Conservation (phyloP, 208 protist genomes). For the Leishmania tarentolae region DNA sequence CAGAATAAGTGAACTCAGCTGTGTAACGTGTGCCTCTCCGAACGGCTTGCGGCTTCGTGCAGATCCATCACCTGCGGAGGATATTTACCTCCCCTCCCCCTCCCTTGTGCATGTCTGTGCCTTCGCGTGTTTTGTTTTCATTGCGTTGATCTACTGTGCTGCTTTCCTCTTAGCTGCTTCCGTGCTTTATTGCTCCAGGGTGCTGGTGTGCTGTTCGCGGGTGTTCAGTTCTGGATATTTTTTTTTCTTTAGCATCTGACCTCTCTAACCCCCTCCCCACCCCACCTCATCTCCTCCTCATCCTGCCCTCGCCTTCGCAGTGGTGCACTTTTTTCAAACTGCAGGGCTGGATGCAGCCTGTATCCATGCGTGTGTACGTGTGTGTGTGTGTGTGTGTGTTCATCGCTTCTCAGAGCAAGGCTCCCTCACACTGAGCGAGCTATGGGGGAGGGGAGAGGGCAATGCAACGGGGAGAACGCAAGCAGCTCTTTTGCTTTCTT, state of each 20-base stretch:
- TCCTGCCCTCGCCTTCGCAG: not conserved
- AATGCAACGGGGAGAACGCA: not conserved
- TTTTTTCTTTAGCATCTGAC: not conserved
- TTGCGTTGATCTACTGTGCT: conserved; percentile 1
- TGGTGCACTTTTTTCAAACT: not conserved
- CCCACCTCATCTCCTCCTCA: not conserved
- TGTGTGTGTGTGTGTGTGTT: not conserved
- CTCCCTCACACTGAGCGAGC: too few species aligned
- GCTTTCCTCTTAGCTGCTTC: not conserved
- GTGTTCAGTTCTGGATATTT: not conserved
- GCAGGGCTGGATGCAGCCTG: not conserved
- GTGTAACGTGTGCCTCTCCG: not conserved
- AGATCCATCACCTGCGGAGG: not conserved
- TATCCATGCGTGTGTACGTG: not conserved
- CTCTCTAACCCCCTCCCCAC: not conserved
- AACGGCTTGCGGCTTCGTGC: not conserved
- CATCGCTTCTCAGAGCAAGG: not conserved
- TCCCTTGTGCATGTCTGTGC: not conserved
- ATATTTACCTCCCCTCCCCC: not conserved
- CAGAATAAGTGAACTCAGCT: not conserved
- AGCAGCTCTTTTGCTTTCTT: not conserved
- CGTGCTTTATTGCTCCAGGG: not conserved
- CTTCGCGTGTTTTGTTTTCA: not conserved
- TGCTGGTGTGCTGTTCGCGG: not conserved
- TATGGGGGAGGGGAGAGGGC: not conserved